Conservation (phyloP, 1,284 basidiomycete species). For the Microbotryum violaceum region DNA sequence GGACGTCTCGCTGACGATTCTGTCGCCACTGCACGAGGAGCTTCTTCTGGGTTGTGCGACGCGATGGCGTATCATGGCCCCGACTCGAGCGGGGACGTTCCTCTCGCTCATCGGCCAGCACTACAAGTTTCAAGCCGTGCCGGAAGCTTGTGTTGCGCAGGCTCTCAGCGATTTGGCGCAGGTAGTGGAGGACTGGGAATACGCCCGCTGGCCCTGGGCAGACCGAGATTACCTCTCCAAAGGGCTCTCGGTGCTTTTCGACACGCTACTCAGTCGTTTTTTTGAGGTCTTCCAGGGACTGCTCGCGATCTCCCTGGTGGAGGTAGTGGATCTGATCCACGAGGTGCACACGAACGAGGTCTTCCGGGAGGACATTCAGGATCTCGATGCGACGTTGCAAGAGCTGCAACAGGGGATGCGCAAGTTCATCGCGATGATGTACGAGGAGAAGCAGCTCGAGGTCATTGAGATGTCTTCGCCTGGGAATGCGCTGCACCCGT, state of each 20-base stretch:
- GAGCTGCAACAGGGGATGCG: conserved; percentile 48
- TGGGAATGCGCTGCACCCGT: conserved; percentile 60
- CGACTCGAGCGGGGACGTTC: conserved; percentile 72
- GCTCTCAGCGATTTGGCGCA: conserved; percentile 67
- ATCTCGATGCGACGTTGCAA: conserved; percentile 37
- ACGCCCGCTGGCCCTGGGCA: conserved; percentile 60
- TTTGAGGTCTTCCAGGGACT: conserved; percentile 74
- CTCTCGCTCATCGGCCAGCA: conserved; percentile 78
- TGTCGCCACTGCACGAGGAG: conserved; percentile 72
- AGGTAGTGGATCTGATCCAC: conserved; percentile 54
- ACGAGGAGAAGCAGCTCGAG: conserved; percentile 54
- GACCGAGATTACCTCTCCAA: conserved; percentile 47
- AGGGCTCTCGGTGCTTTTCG: conserved; percentile 55
- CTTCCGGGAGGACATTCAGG: conserved; percentile 33
- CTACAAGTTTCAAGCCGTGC: conserved; percentile 51
- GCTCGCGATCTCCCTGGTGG: conserved; percentile 60
- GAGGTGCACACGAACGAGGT: conserved; percentile 35
- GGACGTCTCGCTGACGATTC: conserved; percentile 87
- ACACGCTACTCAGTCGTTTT: conserved; percentile 73
- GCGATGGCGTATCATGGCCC: conserved; percentile 77
- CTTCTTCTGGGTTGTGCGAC: conserved; percentile 79
- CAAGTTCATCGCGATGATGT: conserved; percentile 33
- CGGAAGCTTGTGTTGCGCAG: conserved; percentile 83
- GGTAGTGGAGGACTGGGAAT: conserved; percentile 55
- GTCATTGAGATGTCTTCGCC: conserved; percentile 52